Evolutionary conservation across 345 rosid genomes (phyloP).

Genomic region (Eucalyptus grandis): DNA sequence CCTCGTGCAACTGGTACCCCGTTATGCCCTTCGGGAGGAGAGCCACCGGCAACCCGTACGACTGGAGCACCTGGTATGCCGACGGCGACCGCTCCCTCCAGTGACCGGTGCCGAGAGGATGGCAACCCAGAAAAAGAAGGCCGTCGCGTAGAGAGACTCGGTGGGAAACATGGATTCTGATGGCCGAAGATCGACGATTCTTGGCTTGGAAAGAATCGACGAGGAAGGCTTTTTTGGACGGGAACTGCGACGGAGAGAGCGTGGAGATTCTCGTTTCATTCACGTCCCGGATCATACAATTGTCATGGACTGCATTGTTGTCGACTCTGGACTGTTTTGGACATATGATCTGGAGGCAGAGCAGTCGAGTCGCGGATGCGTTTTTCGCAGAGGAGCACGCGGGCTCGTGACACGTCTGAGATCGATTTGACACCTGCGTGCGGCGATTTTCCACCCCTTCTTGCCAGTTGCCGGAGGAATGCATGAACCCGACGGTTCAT

Average conservation of each 20-base stretch:
- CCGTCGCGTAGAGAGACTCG: neutral
- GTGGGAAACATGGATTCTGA: neutral
- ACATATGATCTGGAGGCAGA: neutral
- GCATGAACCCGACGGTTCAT: neutral
- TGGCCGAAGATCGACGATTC: neutral
- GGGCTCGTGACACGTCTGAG: neutral
- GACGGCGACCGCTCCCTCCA: constrained; percentile 1
- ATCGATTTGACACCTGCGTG: neutral
- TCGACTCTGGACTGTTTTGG: neutral
- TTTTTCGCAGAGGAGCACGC: neutral
- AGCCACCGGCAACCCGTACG: constrained; percentile 39
- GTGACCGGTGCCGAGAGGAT: neutral
- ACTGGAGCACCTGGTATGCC: constrained; percentile 37
- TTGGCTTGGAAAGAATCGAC: neutral
- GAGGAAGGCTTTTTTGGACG: neutral
- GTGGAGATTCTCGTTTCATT: neutral
- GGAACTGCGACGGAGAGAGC: neutral
- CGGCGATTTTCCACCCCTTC: neutral
- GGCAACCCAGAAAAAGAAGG: neutral
- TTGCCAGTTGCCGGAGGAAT: neutral
- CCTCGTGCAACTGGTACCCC: constrained; percentile 31
- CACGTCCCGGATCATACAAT: neutral
- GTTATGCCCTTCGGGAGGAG: constrained; percentile 53
- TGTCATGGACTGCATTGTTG: neutral
- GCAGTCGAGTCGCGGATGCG: neutral